Conservation (phyloP, 2,329 filamentous ascomycete species). For the Aspergillus intermedius region DNA sequence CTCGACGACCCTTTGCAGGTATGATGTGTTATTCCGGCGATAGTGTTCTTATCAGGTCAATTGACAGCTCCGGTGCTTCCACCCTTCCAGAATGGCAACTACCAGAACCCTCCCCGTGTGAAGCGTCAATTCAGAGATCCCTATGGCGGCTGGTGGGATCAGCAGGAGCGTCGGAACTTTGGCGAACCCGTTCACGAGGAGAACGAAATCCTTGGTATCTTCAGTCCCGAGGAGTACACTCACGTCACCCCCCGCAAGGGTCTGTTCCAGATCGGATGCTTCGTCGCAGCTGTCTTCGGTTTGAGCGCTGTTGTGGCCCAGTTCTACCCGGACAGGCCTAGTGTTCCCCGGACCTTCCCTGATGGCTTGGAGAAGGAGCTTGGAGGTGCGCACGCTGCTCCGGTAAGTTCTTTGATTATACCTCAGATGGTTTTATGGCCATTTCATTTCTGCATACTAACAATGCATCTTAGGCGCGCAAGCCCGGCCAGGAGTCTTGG, state of each 20-base stretch:
- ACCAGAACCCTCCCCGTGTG: slow-evolving; percentile 50
- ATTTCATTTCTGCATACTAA: slow-evolving; percentile 7
- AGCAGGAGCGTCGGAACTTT: slow-evolving; percentile 94
- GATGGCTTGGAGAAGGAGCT: slow-evolving; percentile 68
- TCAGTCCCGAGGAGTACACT: slow-evolving; percentile 83
- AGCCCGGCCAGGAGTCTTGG: slow-evolving; percentile 32
- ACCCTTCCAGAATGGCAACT: slow-evolving; percentile 38
- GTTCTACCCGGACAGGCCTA: slow-evolving; percentile 65
- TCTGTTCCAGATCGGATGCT: slow-evolving; percentile 60
- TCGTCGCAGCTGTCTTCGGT: slow-evolving; percentile 57
- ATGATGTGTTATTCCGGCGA: slow-evolving; percentile 8
- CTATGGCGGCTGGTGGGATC: slow-evolving; percentile 91
- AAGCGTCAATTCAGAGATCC: slow-evolving; percentile 93
- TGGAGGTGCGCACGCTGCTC: slow-evolving; percentile 60
- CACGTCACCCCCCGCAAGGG: slow-evolving; percentile 70
- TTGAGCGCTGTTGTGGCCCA: slow-evolving; percentile 62
- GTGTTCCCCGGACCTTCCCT: slow-evolving; percentile 61
- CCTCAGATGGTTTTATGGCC: background rate
- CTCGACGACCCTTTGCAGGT: slow-evolving; percentile 41
- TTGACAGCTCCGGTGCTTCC: slow-evolving; percentile 13
- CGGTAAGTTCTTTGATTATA: slow-evolving; percentile 47
- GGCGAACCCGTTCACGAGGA: slow-evolving; percentile 96
- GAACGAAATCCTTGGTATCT: slow-evolving; percentile 84
- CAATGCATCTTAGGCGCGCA: slow-evolving; percentile 28
- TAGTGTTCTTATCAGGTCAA: slow-evolving; percentile 1